phyloP scores from a whole-genome alignment of 495 filamentous ascomycete species.

The Opeltia flavorubescens region DNA sequence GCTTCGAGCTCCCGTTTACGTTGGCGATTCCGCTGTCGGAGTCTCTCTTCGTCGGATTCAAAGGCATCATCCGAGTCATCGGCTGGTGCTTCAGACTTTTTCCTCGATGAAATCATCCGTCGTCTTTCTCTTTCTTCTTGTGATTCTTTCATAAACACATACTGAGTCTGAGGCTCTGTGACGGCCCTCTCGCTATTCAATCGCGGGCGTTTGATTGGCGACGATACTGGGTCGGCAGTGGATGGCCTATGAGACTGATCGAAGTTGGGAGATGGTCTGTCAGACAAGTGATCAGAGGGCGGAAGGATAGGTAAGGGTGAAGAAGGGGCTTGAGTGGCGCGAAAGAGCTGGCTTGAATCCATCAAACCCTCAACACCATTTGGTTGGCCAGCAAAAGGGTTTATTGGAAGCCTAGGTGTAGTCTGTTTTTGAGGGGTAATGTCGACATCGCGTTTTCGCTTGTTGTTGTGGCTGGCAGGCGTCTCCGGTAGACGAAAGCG shows the following conservation, averaged over 20 bases:
- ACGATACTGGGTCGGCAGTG: conserved; percentile 25
- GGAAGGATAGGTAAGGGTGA: conserved; percentile 30
- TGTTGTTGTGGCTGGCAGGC: conserved; percentile 27
- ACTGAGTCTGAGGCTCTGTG: conserved; percentile 32
- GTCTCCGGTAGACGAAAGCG: conserved; percentile 30
- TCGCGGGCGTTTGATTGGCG: conserved; percentile 24
- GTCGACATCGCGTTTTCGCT: conserved; percentile 18
- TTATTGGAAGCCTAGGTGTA: conserved; percentile 30
- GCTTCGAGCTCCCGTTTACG: conserved; percentile 25
- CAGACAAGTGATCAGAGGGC: conserved; percentile 29
- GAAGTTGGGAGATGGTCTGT: conserved; percentile 38
- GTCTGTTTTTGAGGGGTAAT: conserved; percentile 9
- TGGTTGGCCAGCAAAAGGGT: conserved; percentile 30
- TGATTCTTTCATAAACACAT: conserved; percentile 39
- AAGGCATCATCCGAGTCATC: conserved; percentile 34
- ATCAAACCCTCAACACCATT: conserved; percentile 29
- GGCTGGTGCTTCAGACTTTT: conserved; percentile 24
- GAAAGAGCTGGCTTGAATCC: conserved; percentile 37
- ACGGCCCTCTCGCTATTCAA: conserved; percentile 25
- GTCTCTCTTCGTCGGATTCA: conserved; percentile 29
- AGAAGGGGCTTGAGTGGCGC: conserved; percentile 37
- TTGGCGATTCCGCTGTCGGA: conserved; percentile 25
- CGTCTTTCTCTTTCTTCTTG: conserved; percentile 31
- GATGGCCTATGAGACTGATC: conserved; percentile 27
- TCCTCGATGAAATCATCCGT: conserved; percentile 13